Evolutionary conservation across 179 eudicot genomes (phyloP), one percentile per base, ranked within the genome.

Genomic region (Spergularia azorica): DNA sequence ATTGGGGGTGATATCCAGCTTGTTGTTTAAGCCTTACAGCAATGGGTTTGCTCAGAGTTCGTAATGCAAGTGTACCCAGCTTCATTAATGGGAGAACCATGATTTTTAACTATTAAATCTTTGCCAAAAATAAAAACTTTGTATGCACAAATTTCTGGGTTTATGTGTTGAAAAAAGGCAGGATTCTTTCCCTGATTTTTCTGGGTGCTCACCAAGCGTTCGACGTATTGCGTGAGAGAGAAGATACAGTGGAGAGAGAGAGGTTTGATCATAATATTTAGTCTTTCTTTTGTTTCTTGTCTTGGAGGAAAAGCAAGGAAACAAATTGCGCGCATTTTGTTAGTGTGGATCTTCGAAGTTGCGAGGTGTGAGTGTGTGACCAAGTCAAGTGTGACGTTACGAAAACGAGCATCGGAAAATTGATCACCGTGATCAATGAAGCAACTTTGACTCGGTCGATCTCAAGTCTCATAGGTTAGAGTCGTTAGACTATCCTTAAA

Each of bases 51-150:
- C 93, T 85, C 2, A 90, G 56, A 12, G 90, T 84, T 50, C 82
- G 85, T 70, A 92, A 56, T 48, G 92, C 93, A 60, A 92, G 90
- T 1, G 90, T 83, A 3, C 95, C 95, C 4, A 92, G 86, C 85
- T 92, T 92, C 56, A 86, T 39, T 0, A 90, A 67, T 46, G 97
- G 97, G 41, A 92, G 79, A 21, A 86, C 80, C 87, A 87, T 86
- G 43, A 72, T 80, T 77, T 48, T 55, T 6, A 8, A 50, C 39
- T 26, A n/a, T 18, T 0, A 1, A 51, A 14, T 66, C 12, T 12
- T 12, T 26, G 5, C 67, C 67, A 9, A 18, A 61, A 15, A 1
- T 7, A 18, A 56, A 12, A 17, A 67, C 17, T 11, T 0, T 61
- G 10, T 4, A 3, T 48, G 16, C 38, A 0, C 13, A 21, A 57